Base-by-base conservation (phyloP, 1,284 basidiomycete species). In the Blastosporella zonata region DNA sequence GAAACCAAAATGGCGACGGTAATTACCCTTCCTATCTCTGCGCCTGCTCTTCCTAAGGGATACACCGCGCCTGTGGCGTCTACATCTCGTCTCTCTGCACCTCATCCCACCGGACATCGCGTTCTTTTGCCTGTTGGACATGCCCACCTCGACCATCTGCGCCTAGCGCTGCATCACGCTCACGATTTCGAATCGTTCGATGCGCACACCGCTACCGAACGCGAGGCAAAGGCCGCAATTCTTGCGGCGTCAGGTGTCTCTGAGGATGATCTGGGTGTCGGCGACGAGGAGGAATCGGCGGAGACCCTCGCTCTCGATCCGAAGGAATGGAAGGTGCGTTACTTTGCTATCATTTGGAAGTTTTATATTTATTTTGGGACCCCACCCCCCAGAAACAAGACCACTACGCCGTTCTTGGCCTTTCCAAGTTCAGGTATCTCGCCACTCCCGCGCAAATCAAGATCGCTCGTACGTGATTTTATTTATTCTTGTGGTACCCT, bases 361-460 rank as follows among this genome's bases (percentile, higher is more conserved):
- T 1, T 46, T 22, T 20, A 8, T 25, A 21, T 31, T 12, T 21
- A 36, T 15, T 13, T 21, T 20, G 0, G 5, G 7, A 31, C 6
- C 42, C n/a, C n/a, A n/a, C n/a, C n/a, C n/a, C n/a, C 4, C 43
- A 92, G 91, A 93, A 94, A 81, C 97, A 98, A 82, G 96, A 99
- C 68, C 93, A 98, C 68, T 98, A 98, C 67, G 91, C 90, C 50
- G 92, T 98, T 28, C 86, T 98, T 46, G 96, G 96, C 62, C 81
- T 99, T 4, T 96, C 93, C 21, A 84, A 89, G 62, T 77, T 97
- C 50, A 81, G 96, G 52, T 93, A 90, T 79, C 85, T 79, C 59
- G 96, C 96, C 8, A 93, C 82, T 15, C 80, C 84, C 31, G 93
- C 87, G 53, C 96, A 99, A 66, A 99, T 99, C 69, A 96, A 95